phyloP scores from a whole-genome alignment of 2,329 filamentous ascomycete species.

The Phyllosticta paracitricarpa region DNA sequence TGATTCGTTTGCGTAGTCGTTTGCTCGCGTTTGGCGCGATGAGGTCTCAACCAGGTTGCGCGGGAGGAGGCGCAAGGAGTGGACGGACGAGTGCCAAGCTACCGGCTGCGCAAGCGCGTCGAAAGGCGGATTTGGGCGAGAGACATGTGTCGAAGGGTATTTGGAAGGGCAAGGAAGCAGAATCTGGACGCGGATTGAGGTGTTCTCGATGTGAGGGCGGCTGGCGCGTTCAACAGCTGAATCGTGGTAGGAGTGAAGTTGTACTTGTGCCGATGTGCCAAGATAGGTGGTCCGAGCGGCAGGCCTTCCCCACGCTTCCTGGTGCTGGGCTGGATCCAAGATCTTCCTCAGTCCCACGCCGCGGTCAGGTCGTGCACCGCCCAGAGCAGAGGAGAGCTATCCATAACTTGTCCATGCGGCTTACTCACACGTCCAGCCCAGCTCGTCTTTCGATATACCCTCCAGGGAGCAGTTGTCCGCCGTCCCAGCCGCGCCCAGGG shows the following conservation, averaged over 20 bases:
- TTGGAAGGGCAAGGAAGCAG: not conserved
- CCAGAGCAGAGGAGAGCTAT: not conserved
- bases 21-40: conserved; percentile 7
- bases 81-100: conserved; percentile 8
- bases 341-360: not conserved
- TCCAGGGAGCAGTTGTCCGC: no score
- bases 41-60: conserved; percentile 8
- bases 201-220: conserved; percentile 1
- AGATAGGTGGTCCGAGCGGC: not conserved
- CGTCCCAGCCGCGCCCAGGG: no score
- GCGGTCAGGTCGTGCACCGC: conserved; percentile 3
- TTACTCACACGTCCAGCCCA: not conserved
- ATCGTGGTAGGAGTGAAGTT: conserved; percentile 3
- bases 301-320: conserved; percentile 4
- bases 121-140: conserved; percentile 1
- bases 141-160: conserved; percentile 6
- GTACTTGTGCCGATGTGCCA: not conserved
- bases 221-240: conserved; percentile 6
- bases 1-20: not conserved
- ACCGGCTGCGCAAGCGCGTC: conserved; percentile 11
- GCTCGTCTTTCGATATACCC: not conserved
- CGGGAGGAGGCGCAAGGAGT: conserved; percentile 10
- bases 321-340: not conserved
- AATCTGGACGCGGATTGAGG: not conserved
- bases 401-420: not conserved